Conservation (phyloP, 1,284 basidiomycete genomes). For the Cerrena zonata region DNA sequence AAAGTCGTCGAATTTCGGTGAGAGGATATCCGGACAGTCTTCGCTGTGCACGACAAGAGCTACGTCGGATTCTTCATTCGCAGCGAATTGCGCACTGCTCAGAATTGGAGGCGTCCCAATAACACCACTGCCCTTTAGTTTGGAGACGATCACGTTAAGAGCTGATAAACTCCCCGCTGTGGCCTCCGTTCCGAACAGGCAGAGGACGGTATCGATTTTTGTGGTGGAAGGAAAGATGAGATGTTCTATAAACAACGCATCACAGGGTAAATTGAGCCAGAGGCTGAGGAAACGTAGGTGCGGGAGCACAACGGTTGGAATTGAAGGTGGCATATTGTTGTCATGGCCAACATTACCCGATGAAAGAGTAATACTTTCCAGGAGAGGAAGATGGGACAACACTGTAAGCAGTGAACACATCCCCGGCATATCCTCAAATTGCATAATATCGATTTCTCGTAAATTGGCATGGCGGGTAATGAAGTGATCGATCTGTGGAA, state of each 20-base stretch:
- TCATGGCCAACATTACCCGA: background rate
- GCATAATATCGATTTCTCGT: background rate
- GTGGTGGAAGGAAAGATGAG: background rate
- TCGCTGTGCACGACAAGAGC: background rate
- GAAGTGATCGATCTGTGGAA: background rate
- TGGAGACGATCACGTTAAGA: background rate
- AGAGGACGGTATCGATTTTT: background rate
- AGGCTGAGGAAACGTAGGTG: background rate
- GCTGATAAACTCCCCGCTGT: background rate
- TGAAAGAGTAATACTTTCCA: background rate
- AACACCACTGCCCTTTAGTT: background rate
- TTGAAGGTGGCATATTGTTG: background rate
- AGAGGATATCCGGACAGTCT: background rate
- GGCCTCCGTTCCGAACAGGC: background rate
- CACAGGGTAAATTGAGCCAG: background rate
- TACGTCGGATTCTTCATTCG: background rate
- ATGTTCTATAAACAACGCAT: background rate
- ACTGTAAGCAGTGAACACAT: background rate
- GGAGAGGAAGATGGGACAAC: background rate
- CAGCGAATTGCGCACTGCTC: background rate
- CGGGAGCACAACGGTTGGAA: background rate
- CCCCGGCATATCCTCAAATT: background rate
- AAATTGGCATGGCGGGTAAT: background rate
- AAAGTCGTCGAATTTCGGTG: background rate
- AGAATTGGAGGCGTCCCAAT: background rate